phyloP scores from a whole-genome alignment of 345 rosid genomes.

The Turritis glabra region DNA sequence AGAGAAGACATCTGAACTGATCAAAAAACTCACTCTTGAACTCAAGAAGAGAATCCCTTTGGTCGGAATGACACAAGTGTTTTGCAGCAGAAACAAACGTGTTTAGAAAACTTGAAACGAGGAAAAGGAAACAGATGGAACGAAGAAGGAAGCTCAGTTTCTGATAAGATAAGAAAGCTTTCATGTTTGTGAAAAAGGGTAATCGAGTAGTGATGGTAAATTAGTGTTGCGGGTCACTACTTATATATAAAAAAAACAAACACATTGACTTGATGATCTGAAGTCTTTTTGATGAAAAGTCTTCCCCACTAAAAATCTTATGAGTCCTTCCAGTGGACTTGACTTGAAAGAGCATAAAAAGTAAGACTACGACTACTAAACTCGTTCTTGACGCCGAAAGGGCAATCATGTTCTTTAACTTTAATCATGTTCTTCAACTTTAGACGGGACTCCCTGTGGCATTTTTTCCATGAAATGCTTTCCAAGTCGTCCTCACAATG shows the following conservation, averaged over 20 bases:
- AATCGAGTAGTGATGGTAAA: neutral
- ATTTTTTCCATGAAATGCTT: neutral
- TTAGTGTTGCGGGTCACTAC: neutral
- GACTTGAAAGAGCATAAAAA: neutral
- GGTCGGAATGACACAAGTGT: neutral
- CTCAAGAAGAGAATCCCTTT: neutral
- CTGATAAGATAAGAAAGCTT: no score
- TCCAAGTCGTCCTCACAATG: neutral
- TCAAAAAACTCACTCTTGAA: neutral
- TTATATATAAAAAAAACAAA: neutral
- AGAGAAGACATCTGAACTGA: no score
- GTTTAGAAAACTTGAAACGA: neutral
- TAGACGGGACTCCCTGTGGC: neutral
- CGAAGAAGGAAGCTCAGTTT: neutral
- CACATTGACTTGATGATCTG: neutral
- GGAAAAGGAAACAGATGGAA: neutral
- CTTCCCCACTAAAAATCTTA: neutral
- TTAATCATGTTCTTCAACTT: neutral
- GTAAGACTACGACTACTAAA: neutral
- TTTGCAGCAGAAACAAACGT: neutral
- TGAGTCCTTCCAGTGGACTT: neutral
- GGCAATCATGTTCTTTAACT: no score
- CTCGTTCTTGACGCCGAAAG: neutral
- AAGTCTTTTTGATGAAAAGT: neutral
- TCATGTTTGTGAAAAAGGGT: neutral